Base-by-base conservation (phyloP, 2,329 filamentous ascomycete genomes). In the Podosphaera leucotricha region DNA sequence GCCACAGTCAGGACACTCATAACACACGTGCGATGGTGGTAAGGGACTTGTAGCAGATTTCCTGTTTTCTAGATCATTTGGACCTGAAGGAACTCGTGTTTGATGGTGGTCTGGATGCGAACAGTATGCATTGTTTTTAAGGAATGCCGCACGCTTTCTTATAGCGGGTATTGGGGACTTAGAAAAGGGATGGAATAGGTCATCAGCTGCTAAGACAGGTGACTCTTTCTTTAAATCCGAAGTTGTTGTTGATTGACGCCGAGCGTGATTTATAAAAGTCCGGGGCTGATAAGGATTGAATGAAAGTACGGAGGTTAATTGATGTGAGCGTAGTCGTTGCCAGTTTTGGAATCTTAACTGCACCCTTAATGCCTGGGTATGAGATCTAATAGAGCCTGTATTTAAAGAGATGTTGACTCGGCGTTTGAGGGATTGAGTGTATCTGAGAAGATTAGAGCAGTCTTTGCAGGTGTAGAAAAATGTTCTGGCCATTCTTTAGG, bases 1-100 rank as follows among this genome's bases (percentile, higher is more conserved):
- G 13, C 90, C 90, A 54, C 90, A 98, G 60, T 98, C 87, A 0
- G 90, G 86, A 55, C 90, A 98, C 61, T 95, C 90, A 57, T 92
- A 94, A 52, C 80, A 69, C 43, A 94, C 84, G 61, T 93, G 84
- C 15, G 77, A 76, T 0, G 87, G 80, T 8, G 83, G 70, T 48
- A 75, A 61, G 35, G 62, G 59, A 40, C 71, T 74, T 10, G 65
- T 70, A 16, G 62, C 57, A 16, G 64, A 61, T 55, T 77, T 75
- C 48, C 66, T 64, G 28, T 67, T 67, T 57, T 81, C 76, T 10
- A 71, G 66, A 52, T 80, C 75, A 47, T 74, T 64, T 1, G 75
- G 69, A 28, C 75, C 75, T 44, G 68, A 70, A 1, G 81, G 71
- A 3, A 77, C 59, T 50, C 80, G 73, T 2, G 81, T 86, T 45